phyloP scores from a whole-genome alignment of 1,139 yeast genomes.

The Yamadazyma oceani region DNA sequence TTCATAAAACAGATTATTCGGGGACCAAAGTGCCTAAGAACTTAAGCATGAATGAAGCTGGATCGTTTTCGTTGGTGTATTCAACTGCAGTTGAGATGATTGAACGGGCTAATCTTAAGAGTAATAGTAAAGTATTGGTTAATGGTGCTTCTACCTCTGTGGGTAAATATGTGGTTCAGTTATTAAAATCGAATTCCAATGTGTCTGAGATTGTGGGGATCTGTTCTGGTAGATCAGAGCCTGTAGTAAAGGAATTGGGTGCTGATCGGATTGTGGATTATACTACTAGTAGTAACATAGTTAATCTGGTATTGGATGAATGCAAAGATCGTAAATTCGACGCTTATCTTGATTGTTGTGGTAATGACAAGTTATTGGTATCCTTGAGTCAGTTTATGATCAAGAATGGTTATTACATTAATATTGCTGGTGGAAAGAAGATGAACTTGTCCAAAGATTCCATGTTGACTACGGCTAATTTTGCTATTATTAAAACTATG shows the following conservation, averaged over 20 bases:
- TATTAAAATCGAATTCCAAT: constrained; percentile 47
- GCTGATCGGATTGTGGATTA: constrained; percentile 56
- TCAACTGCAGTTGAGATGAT: constrained; percentile 57
- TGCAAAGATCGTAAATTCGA: constrained; percentile 36
- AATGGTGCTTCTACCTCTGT: constrained; percentile 79
- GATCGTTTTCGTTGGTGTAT: constrained; percentile 56
- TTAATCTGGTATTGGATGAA: constrained; percentile 24
- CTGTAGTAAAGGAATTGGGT: constrained; percentile 46
- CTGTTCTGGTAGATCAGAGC: constrained; percentile 34
- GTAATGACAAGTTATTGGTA: constrained; percentile 22
- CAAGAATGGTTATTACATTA: constrained; percentile 40
- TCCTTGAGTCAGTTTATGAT: constrained; percentile 14
- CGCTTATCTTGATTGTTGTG: constrained; percentile 31
- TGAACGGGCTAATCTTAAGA: constrained; percentile 11
- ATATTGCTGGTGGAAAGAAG: constrained; percentile 52
- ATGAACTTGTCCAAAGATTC: constrained; percentile 23
- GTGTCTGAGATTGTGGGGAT: constrained; percentile 48
- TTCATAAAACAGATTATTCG: constrained; percentile 32
- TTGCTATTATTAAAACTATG: constrained; percentile 3
- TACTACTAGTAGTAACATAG: constrained; percentile 25
- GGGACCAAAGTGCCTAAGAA: constrained; percentile 48
- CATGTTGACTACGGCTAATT: constrained; percentile 4
- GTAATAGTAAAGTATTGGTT: constrained; percentile 43
- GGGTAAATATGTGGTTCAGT: constrained; percentile 60
- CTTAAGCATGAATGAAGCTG: constrained; percentile 53